Conservation (phyloP, 164 flowering plant species). For the Nymphaea colorata region DNA sequence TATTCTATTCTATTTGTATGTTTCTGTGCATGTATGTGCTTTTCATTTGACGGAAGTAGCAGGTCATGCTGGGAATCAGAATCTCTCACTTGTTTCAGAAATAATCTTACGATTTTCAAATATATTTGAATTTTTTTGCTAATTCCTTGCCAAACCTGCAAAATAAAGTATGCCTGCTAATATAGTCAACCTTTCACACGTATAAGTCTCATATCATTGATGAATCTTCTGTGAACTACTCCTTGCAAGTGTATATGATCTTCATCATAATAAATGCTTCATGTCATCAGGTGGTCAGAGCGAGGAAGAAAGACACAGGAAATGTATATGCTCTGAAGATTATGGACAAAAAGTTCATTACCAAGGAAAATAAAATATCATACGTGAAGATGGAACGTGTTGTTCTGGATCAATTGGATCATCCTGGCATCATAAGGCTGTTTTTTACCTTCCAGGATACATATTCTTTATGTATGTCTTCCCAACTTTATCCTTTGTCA, state of each 20-base stretch:
- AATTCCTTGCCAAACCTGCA: too few species aligned
- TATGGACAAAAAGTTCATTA: slow-evolving; percentile 98
- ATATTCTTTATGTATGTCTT: slow-evolving; percentile 77
- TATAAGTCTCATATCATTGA: not conserved
- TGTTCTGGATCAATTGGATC: slow-evolving; percentile 95
- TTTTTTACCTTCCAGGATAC: slow-evolving; percentile 93
- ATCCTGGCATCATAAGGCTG: slow-evolving; percentile 81
- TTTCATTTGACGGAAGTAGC: too few species aligned
- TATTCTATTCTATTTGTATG: too few species aligned
- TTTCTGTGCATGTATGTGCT: too few species aligned
- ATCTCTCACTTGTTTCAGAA: too few species aligned
- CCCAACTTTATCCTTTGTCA: slow-evolving; percentile 9
- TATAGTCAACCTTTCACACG: too few species aligned
- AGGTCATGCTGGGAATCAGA: too few species aligned
- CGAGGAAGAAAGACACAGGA: slow-evolving; percentile 90
- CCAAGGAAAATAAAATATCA: slow-evolving; percentile 95
- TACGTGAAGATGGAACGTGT: slow-evolving; percentile 96
- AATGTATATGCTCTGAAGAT: slow-evolving; percentile 92
- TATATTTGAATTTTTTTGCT: too few species aligned
- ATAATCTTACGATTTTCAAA: too few species aligned
- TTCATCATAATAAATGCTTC: not conserved
- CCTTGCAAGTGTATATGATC: not conserved
- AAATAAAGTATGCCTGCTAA: too few species aligned
- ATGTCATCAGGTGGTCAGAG: slow-evolving; percentile 70
- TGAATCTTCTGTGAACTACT: too few species aligned